Evolutionary conservation across 257 asterid species (phyloP), one percentile per base, ranked within the genome.

Genomic region (Salvia splendens): DNA sequence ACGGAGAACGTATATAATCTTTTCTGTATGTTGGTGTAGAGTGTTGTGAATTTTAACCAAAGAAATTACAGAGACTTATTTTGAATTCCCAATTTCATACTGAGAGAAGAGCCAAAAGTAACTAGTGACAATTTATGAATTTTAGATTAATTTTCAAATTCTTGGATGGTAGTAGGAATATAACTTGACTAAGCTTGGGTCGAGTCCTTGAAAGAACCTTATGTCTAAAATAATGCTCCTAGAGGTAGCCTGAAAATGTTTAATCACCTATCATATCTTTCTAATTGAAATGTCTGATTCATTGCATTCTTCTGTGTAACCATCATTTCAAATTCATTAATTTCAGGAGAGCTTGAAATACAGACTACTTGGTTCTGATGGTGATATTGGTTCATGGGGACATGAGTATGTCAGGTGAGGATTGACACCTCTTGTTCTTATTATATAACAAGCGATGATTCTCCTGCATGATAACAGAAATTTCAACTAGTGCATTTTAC

Each of bases 361-460:
- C 82, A 87, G 99, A 73, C 77, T 94, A 41, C 73, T 85, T 67
- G 99, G 99, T 67, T 84, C 98, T 41, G 92, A 84, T 12, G 95
- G 92, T 70, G 96, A 89, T 62, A 86, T 91, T 78, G 98, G 98
- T 67, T 94, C 96, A 6, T 91, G 98, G 99, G 99, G 99, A 68
- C 98, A 91, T 72, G 99, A 94, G 74, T 94, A 94, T 78, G 96
- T 89, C 61, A 82, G 99, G 99, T 93, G 73, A 79, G 85, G 61
- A 66, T 47, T 20, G 65, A 15, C 30, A 8, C 42, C 56, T 43
- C 4, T 16, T 28, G 10, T 73, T 0, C 74, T 36, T n/a, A 17
- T 65, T 36, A 35, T 70, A 48, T 42, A 3, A 60, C 46, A 14
- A 24, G 46, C 43, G 46, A 33, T 69, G 40, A 17, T 38, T n/a